Evolutionary conservation across 441 rosid species (phyloP).

Genomic region (Pelargonium cotyledonis): DNA sequence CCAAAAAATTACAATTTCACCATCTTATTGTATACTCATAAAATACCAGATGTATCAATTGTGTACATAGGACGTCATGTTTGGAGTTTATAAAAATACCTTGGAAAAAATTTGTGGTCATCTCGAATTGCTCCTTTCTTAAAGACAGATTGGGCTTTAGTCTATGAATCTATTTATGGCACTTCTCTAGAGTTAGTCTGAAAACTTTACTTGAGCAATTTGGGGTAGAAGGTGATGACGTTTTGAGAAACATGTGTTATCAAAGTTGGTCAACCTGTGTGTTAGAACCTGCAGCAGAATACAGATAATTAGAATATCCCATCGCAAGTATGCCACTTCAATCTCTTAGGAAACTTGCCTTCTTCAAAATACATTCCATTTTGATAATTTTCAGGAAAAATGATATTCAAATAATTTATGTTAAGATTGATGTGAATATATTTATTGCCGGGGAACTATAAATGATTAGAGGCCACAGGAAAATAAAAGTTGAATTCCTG

Average conservation of each 20-base stretch:
- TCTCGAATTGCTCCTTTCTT: background rate
- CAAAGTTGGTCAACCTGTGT: background rate
- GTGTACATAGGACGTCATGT: background rate
- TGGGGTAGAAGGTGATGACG: background rate
- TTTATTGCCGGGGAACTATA: no score
- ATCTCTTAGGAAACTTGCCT: background rate
- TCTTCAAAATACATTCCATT: no score
- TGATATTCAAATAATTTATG: background rate
- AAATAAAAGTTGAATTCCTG: background rate
- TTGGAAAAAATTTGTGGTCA: background rate
- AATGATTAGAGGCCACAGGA: background rate
- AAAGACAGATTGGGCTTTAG: background rate
- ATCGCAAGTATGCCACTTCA: background rate
- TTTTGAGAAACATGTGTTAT: background rate
- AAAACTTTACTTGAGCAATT: background rate
- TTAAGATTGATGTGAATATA: background rate
- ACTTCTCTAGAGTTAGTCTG: background rate
- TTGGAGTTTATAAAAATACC: no score
- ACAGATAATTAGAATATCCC: background rate
- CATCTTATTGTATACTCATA: background rate
- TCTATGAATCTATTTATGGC: background rate
- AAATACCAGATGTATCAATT: background rate
- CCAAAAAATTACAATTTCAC: no score
- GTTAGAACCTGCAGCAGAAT: background rate
- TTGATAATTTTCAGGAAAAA: background rate